Base-by-base conservation (phyloP, 306 rosid genomes). In the Cucurbita pepo region DNA sequence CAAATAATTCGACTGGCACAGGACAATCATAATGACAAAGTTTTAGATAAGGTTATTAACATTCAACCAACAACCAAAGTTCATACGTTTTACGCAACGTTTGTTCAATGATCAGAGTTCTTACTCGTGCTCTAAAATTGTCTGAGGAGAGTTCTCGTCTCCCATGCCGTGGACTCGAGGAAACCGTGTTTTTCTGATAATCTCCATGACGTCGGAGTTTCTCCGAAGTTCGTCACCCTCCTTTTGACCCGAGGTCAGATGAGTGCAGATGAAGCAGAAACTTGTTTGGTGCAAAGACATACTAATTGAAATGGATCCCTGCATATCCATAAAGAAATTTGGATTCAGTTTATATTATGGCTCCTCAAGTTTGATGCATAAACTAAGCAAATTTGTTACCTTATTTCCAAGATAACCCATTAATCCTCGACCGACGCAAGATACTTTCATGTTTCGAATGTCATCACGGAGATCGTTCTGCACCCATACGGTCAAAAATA, bases 351-450 rank as follows among this genome's bases (percentile, higher is more conserved):
- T 18, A 69, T 21, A 14, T 25, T 45, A 48, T 37, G 51, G 16
- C 16, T 73, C 43, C 45, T 8, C 38, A 67, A 81, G 74, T 37
- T 55, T 36, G 19, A 81, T 25, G 72, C 50, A 40, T 13, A 54
- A 40, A n/a, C 51, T 12, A 56, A 19, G 22, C 38, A 48, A 22
- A 38, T 76, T 11, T 83, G 86, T 11, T 84, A 95, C 99, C 97
- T 95, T 95, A 82, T 95, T 95, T 74, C 99, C 99, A 8, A 95
- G 97, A 82, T 95, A 95, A 63, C 99, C 99, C 99, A 95, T 95
- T 70, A 95, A 86, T 76, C 99, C 99, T 82, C 99, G 85, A 52
- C 99, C 99, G 62, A 95, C 96, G 60, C 99, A 95, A 80, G 99
- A 95, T 61, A 95, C 99, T 79, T 95, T 95, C 96, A 95, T 73